Base-by-base conservation (phyloP, 2,329 filamentous ascomycete species). In the Hypoxylon sp. region DNA sequence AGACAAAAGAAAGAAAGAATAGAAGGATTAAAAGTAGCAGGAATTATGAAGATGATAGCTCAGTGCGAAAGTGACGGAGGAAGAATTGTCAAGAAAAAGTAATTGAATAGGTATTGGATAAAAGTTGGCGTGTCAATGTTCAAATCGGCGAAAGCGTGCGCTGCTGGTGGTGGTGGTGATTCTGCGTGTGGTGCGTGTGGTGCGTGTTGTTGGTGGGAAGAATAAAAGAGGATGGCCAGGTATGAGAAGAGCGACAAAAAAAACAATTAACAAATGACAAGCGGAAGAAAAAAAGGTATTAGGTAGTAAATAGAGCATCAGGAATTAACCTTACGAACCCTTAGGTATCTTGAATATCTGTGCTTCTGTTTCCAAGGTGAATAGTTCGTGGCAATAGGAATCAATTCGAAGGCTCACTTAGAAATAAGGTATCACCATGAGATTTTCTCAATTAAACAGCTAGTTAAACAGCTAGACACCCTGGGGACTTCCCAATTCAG, bases 401-500 rank as follows among this genome's bases (percentile, higher is more conserved):
- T 19, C 30, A 50, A 51, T 52, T 55, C 42, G 51, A 55, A 47
- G 50, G 48, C 55, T 56, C 55, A 40, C 27, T 57, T 44, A n/a
- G n/a, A n/a, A n/a, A n/a, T 30, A 34, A 8, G 13, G 58, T 63
- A 62, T 65, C 59, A 40, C 63, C 59, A 61, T 67, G 56, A 65
- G 63, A 65, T 67, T 67, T 67, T 67, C 64, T 63, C 49, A 25
- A 25, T 25, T 25, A 25, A 25, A 25, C 6, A 5, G 9, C 21
- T 25, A 9, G 21, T 25, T 9, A 25, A 42, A 55, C 60, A 61
- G 60, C 55, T 61, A 57, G 61, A 63, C 62, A 37, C 46, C 54
- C 51, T 51, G 53, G 60, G 52, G 38, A 65, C 56, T 67, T 63
- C 64, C 63, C 52, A 51, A 66, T 66, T 54, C 51, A 62, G 64